A percentile compares a stretch with the other conserved stretches of the same genome.
These are phyloP conservation scores for Crassisporium funariophilum DNA, from an alignment of 768 basidiomycete species.

Conservation along the genomic window DNA sequence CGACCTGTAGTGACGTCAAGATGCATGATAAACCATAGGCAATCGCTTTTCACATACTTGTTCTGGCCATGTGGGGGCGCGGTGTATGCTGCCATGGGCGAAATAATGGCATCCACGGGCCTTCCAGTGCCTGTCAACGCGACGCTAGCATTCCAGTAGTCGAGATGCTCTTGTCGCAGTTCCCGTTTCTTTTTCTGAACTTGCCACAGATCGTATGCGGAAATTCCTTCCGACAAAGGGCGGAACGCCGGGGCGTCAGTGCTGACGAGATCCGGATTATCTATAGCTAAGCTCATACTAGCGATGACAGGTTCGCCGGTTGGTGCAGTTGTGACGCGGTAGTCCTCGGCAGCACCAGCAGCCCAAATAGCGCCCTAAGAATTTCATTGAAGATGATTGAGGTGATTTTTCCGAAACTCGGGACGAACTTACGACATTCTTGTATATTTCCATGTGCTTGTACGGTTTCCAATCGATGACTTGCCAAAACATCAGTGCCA, in stretches of 20 bases:
- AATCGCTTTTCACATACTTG: slow-evolving; percentile 41
- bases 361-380: slow-evolving; percentile 42
- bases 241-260: slow-evolving; percentile 21
- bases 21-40: background rate
- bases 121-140: slow-evolving; percentile 62
- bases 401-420: background rate
- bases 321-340: slow-evolving; percentile 31
- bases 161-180: slow-evolving; percentile 58
- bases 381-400: background rate
- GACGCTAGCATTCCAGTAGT: slow-evolving; percentile 61
- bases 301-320: slow-evolving; percentile 58
- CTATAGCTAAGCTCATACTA: slow-evolving; percentile 43
- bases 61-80: slow-evolving; percentile 67
- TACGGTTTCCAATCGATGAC: slow-evolving; percentile 72
- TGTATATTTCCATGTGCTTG: slow-evolving; percentile 50
- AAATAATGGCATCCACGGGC: slow-evolving; percentile 76
- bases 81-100: slow-evolving; percentile 58
- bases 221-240: slow-evolving; percentile 30
- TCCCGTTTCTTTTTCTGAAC: slow-evolving; percentile 52
- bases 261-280: slow-evolving; percentile 10
- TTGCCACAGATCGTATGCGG: slow-evolving; percentile 71
- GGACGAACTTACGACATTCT: slow-evolving; percentile 38
- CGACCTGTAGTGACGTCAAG: slow-evolving; percentile 33
- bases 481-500: slow-evolving; percentile 23
- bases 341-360: slow-evolving; percentile 54